These are phyloP conservation scores for Rusavskia elegans DNA, from an alignment of 495 filamentous ascomycete species.

Conservation along the genomic window DNA sequence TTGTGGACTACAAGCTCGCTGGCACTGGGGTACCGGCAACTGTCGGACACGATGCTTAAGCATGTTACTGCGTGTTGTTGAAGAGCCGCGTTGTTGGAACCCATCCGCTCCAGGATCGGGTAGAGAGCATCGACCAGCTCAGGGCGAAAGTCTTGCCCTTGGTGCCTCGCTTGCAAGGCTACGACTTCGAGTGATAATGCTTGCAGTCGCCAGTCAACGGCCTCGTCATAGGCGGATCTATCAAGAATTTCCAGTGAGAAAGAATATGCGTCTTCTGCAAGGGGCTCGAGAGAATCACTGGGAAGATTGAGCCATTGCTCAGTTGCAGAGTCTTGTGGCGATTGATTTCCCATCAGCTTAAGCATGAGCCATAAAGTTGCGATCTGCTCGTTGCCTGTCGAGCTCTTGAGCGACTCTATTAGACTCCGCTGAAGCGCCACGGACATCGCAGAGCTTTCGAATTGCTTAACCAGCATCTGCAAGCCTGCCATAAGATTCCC, in stretches of 20 bases:
- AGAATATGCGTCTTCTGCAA: constrained; percentile 56
- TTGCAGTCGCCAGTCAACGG: constrained; percentile 49
- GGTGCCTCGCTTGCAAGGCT: constrained; percentile 51
- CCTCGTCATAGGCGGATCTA: constrained; percentile 27
- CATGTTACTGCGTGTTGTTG: constrained; percentile 72
- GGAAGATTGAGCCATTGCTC: constrained; percentile 51
- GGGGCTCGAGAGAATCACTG: constrained; percentile 26
- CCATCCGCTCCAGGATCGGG: constrained; percentile 73
- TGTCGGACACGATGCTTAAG: constrained; percentile 57
- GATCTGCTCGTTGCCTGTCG: constrained; percentile 37
- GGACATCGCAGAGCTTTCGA: constrained; percentile 15
- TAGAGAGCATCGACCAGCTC: constrained; percentile 89
- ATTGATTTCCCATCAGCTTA: constrained; percentile 42
- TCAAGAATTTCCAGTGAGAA: constrained; percentile 52
- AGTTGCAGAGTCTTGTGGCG: constrained; percentile 30
- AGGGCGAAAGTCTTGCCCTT: constrained; percentile 52
- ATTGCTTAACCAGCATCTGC: constrained; percentile 24
- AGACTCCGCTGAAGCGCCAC: constrained; percentile 34
- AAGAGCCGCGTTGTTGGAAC: constrained; percentile 48
- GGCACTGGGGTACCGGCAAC: constrained; percentile 61
- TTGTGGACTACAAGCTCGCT: constrained; percentile 78
- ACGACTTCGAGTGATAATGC: constrained; percentile 63
- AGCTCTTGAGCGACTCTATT: constrained; percentile 39
- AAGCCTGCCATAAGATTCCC: constrained; percentile 39
- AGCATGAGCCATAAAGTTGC: constrained; percentile 74